phyloP scores from a whole-genome alignment of 2,329 filamentous ascomycete species.

The Colletotrichum chlorophyti region DNA sequence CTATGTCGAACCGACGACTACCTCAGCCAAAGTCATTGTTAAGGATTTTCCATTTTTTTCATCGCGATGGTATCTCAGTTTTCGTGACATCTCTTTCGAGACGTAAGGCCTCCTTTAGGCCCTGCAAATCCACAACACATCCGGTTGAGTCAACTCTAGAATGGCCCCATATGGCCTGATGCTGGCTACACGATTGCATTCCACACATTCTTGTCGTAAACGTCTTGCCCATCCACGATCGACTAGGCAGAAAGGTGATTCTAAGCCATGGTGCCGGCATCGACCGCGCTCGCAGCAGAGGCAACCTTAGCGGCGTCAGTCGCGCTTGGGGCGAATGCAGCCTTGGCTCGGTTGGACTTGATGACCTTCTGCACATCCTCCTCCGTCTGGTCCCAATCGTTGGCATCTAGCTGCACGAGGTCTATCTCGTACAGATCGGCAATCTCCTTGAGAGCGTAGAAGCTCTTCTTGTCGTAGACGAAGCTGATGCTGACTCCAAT shows the following conservation, averaged over 20 bases:
- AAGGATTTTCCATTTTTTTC: conserved; percentile 23
- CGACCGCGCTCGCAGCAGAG: conserved; percentile 55
- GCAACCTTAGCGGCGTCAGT: conserved; percentile 57
- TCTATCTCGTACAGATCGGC: conserved; percentile 80
- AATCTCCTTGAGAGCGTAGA: conserved; percentile 80
- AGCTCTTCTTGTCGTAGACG: conserved; percentile 86
- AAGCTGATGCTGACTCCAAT: conserved; percentile 97
- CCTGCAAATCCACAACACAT: conserved; percentile 8
- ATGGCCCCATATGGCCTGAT: background rate
- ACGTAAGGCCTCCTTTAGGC: background rate
- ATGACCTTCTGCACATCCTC: conserved; percentile 81
- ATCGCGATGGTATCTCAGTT: conserved; percentile 28
- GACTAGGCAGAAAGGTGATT: background rate
- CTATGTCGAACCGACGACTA: background rate
- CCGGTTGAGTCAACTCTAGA: conserved; percentile 6
- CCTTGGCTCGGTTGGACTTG: conserved; percentile 70
- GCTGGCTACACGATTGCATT: background rate
- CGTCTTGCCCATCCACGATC: background rate
- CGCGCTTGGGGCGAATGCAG: conserved; percentile 56
- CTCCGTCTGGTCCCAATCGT: conserved; percentile 92
- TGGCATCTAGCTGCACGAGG: conserved; percentile 80
- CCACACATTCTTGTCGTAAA: background rate
- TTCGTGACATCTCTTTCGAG: conserved; percentile 15
- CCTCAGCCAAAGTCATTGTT: background rate
- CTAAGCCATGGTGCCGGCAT: conserved; percentile 31